Base-by-base conservation (phyloP, 768 basidiomycete genomes). In the Tylopilus subfusipes region DNA sequence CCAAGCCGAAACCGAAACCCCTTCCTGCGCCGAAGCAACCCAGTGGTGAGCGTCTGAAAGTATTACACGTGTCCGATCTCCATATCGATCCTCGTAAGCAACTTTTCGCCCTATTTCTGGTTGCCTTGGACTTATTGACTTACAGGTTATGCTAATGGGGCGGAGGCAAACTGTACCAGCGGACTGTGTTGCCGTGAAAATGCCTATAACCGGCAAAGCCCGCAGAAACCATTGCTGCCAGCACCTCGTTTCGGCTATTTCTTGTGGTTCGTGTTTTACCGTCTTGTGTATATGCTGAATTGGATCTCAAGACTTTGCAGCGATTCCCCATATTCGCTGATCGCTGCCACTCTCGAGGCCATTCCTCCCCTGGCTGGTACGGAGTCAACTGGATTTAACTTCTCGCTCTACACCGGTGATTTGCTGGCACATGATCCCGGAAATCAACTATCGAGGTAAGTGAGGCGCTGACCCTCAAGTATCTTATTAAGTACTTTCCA, bases 41-140 rank as follows among this genome's bases (percentile, higher is more conserved):
- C 16, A 86, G 82, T 42, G 87, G 87, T 13, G 69, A 86, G 61
- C 76, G 82, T 34, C 71, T 89, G 40, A 89, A 87, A 65, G 82
- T 90, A 0, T 68, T 91, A 53, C 89, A 90, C 64, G 52, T 91
- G n/a, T 88, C 86, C 1, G 88, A 90, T 63, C 75, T 88, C 53
- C 89, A 90, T 66, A 70, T 91, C 48, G 88, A 90, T 67, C 84
- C 88, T 36, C 78, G 87, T 85, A 60, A 46, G 78, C 61, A 16
- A 19, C 24, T 21, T 22, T 13, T 19, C 25, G 10, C 19, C 31
- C 29, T 40, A 27, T 40, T 14, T 49, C 47, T 33, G 27, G 44
- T 49, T 12, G 44, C 48, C 39, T 56, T 12, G 12, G n/a, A 6
- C 44, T 52, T 12, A 57, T 52, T 45, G 4, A 19, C 42, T 19